Conservation (phyloP, 352 stramenopile species). For the Phytophthora fragariae region DNA sequence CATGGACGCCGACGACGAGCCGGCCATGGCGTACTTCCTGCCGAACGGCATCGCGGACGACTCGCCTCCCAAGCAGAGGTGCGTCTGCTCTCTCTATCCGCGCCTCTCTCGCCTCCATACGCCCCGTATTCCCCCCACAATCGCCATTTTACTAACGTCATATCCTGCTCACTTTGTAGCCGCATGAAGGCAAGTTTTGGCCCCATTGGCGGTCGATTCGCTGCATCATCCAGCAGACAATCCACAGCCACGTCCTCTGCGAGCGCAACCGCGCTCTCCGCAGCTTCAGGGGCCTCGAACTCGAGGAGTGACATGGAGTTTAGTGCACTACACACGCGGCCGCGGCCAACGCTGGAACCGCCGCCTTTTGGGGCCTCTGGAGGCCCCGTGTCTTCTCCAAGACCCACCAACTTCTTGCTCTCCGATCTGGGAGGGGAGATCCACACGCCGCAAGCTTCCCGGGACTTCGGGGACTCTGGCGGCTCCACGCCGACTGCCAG, state of each 20-base stretch:
- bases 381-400: conserved; percentile 22
- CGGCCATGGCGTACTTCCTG: conserved; percentile 82
- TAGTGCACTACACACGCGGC: conserved; percentile 26
- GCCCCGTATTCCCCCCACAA: conserved; percentile 9
- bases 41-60: conserved; percentile 87
- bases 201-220: conserved; percentile 47
- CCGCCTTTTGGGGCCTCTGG: conserved; percentile 34
- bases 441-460: conserved; percentile 40
- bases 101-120: not conserved
- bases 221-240: not conserved
- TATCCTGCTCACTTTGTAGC: conserved; percentile 20
- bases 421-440: conserved; percentile 71
- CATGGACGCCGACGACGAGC: conserved; percentile 67
- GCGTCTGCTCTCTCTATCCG: conserved; percentile 13
- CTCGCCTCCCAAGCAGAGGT: conserved; percentile 78
- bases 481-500: conserved; percentile 17
- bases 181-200: conserved; percentile 52
- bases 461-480: conserved; percentile 25
- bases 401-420: conserved; percentile 48
- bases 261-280: not conserved
- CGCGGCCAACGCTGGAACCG: conserved; percentile 29
- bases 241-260: conserved; percentile 4
- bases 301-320: conserved; percentile 36
- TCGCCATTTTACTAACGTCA: conserved; percentile 11
- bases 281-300: conserved; percentile 13